Conservation (phyloP, 805 yeast species). For the Torulaspora microellipsoides region DNA sequence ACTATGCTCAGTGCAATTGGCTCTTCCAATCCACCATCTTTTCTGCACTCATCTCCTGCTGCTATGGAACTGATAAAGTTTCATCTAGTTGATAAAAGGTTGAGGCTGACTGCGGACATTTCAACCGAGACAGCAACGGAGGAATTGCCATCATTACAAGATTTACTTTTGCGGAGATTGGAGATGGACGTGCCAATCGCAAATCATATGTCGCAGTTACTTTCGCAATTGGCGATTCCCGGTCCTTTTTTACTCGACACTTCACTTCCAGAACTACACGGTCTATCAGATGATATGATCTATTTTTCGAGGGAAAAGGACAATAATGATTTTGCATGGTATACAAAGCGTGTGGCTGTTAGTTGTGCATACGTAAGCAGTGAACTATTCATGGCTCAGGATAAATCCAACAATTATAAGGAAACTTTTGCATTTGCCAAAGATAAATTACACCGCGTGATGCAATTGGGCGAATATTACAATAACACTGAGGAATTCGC, state of each 20-base stretch:
- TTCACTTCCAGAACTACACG: slow-evolving; percentile 65
- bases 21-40: slow-evolving; percentile 31
- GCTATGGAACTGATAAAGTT: slow-evolving; percentile 49
- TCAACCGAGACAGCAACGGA: slow-evolving; percentile 30
- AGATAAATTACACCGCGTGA: slow-evolving; percentile 50
- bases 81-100: slow-evolving; percentile 48
- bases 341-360: slow-evolving; percentile 72
- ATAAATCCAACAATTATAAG: slow-evolving; percentile 49
- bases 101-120: slow-evolving; percentile 38
- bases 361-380: slow-evolving; percentile 66
- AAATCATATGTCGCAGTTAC: slow-evolving; percentile 34
- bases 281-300: slow-evolving; percentile 77
- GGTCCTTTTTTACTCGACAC: slow-evolving; percentile 44
- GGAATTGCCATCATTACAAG: slow-evolving; percentile 36
- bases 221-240: slow-evolving; percentile 63
- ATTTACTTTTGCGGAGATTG: slow-evolving; percentile 45
- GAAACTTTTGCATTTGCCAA: slow-evolving; percentile 64
- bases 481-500: slow-evolving; percentile 71
- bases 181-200: slow-evolving; percentile 40
- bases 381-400: slow-evolving; percentile 79
- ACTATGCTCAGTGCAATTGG: slow-evolving; percentile 30
- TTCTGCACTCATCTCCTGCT: slow-evolving; percentile 33
- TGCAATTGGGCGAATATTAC: slow-evolving; percentile 55
- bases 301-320: slow-evolving; percentile 78
- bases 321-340: slow-evolving; percentile 77